A percentile compares a stretch with the other conserved stretches of the same genome.
These are phyloP conservation scores for Cydonia oblonga DNA, from an alignment of 331 rosid genomes.

Conservation along the genomic window DNA sequence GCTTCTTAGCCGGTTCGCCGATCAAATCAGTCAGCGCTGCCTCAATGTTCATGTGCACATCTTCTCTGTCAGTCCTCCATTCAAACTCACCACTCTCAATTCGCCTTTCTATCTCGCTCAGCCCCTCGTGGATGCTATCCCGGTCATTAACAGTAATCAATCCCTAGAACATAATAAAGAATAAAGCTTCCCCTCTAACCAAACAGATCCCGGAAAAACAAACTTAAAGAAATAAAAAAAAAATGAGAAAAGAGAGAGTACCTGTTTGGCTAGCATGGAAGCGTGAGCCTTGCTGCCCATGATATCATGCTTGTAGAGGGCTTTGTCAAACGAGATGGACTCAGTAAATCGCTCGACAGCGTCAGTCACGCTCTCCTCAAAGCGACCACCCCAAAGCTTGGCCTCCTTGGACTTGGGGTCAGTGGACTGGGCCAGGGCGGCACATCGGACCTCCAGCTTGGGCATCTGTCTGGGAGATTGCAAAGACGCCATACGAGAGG, in stretches of 20 bases:
- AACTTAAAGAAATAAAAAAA: background rate
- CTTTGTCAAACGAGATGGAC: conserved; percentile 73
- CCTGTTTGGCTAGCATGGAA: conserved; percentile 89
- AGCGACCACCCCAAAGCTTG: conserved; percentile 96
- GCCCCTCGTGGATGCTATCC: conserved; percentile 63
- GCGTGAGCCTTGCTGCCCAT: conserved; percentile 87
- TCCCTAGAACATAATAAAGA: conserved; percentile 29
- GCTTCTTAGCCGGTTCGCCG: conserved; percentile 94
- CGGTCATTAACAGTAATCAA: conserved; percentile 51
- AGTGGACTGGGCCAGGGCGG: conserved; percentile 12
- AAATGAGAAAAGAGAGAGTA: background rate
- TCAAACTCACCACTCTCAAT: conserved; percentile 68
- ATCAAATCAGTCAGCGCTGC: conserved; percentile 82
- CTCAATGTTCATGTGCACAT: conserved; percentile 96
- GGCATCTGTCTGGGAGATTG: conserved; percentile 1
- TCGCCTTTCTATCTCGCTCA: conserved; percentile 49
- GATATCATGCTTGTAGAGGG: conserved; percentile 78
- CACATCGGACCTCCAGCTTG: conserved; percentile 16
- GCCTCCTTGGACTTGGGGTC: conserved; percentile 49
- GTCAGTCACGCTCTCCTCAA: conserved; percentile 75
- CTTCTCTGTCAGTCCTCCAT: conserved; percentile 93
- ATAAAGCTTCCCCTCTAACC: background rate
- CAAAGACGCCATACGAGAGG: background rate
- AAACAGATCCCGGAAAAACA: background rate
- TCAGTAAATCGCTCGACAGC: conserved; percentile 85